Base-by-base conservation (phyloP, 208 protist species). In the Angomonas ambiguus region DNA sequence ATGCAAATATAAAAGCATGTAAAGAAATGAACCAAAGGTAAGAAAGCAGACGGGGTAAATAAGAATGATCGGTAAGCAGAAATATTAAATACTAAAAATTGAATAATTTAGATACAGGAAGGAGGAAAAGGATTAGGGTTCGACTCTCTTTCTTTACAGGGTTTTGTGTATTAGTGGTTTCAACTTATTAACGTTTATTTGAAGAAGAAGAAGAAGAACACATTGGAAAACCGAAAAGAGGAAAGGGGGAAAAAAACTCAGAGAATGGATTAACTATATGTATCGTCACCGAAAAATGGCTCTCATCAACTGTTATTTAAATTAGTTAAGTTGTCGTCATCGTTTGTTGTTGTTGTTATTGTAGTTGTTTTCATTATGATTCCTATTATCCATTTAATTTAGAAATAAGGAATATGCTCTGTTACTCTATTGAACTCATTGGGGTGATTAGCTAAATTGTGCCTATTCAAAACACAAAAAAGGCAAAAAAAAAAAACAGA, bases 1-100 rank as follows among this genome's bases (percentile, higher is more conserved):
- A 69, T 8, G 49, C 61, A n/a, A 34, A 49, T 30, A 33, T 6
- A 62, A 62, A 38, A n/a, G 10, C 70, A 27, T 57, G n/a, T n/a
- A n/a, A 11, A 66, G 28, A 31, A 10, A 71, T 60, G 24, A 49
- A 49, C 13, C 8, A 49, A 51, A 38, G 2, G 10, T 5, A 64
- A 60, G 22, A 18, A 48, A 11, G 48, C 2, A 35, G 33, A 5
- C 31, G 20, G 6, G 24, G 18, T 30, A n/a, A 62, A 65, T 49
- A 41, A 68, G 53, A 57, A 38, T 33, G 18, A 65, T 3, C 65
- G 1, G 18, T 31, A 58, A 62, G 35, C 49, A 25, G 35, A 20
- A 67, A 48, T 0, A 65, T 34, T 58, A 60, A 34, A 57, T 18
- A 42, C 11, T 8, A 58, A 10, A 38, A 0, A 51, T 16, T 16